Percentiles rank a stretch among this genome's conserved stretches.
Conservation (phyloP, 371 early-diverging fungal species). For the Zancudomyces culisetae region DNA sequence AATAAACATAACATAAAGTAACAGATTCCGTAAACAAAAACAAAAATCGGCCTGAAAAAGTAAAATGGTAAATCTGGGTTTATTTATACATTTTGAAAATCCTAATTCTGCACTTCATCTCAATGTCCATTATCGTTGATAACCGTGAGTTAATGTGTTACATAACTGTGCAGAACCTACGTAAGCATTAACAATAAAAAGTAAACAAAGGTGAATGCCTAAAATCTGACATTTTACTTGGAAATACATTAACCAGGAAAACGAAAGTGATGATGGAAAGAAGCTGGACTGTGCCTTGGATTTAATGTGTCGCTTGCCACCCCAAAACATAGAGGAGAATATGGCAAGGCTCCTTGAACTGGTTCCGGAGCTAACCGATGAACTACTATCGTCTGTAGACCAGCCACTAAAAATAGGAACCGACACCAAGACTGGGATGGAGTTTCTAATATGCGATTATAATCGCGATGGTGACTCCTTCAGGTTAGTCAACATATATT, state of each 20-base stretch:
- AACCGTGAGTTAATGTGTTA: too few relatives aligned
- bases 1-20: too few relatives aligned
- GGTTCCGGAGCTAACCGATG: constrained; percentile 74
- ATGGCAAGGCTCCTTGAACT: constrained; percentile 62
- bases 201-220: not conserved
- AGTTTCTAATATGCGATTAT: constrained; percentile 84
- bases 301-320: constrained; percentile 91
- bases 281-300: constrained; percentile 83
- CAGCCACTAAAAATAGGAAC: constrained; percentile 72
- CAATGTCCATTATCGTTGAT: too few relatives aligned
- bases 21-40: too few relatives aligned
- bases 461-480: constrained; percentile 91
- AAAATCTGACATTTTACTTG: not conserved
- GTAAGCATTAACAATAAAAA: not conserved
- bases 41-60: too few relatives aligned
- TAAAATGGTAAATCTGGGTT: too few relatives aligned
- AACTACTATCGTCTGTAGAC: constrained; percentile 75
- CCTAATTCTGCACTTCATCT: too few relatives aligned
- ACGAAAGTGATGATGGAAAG: constrained; percentile 7
- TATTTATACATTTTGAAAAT: too few relatives aligned
- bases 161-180: too few relatives aligned
- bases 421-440: constrained; percentile 52
- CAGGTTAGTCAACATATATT: too few relatives aligned
- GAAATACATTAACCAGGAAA: not conserved
- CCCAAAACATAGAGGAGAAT: constrained; percentile 77